Percentiles rank a stretch among this genome's conserved stretches.
These are phyloP conservation scores for Magnusiomyces magnusii DNA, from an alignment of 1,139 yeast genomes.

Conservation along the genomic window DNA sequence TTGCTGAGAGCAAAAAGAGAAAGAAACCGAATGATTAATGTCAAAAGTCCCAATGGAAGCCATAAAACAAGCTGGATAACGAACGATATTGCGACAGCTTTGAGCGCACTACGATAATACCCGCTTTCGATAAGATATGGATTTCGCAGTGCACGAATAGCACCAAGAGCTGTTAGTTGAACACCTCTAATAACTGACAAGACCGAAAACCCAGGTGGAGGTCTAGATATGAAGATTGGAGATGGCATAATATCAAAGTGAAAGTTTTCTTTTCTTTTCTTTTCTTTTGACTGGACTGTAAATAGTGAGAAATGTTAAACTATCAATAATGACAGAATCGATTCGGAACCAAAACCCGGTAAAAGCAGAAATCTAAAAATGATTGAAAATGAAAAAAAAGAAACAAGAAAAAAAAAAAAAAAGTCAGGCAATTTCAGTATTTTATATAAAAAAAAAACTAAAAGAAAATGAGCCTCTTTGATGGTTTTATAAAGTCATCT, in stretches of 20 bases:
- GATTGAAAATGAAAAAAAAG: no score
- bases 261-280: no score
- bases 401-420: no score
- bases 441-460: no score
- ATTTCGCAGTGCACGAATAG: constrained; percentile 43
- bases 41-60: constrained; percentile 31
- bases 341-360: no score
- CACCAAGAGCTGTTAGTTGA: constrained; percentile 46
- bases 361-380: no score
- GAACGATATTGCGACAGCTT: constrained; percentile 36
- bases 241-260: constrained; percentile 45
- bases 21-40: constrained; percentile 19
- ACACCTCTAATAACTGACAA: constrained; percentile 46
- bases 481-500: no score
- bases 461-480: no score
- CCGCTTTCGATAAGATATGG: constrained; percentile 35
- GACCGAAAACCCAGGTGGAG: constrained; percentile 44
- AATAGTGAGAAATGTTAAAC: not conserved
- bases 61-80: constrained; percentile 36
- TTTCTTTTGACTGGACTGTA: not conserved
- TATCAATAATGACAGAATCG: not conserved
- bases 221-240: constrained; percentile 43
- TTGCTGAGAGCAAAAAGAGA: constrained; percentile 9
- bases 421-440: no score
- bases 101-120: constrained; percentile 34